Evolutionary conservation across 257 asterid genomes (phyloP), one percentile per base, ranked within the genome.

Genomic region (Prunella vulgaris): DNA sequence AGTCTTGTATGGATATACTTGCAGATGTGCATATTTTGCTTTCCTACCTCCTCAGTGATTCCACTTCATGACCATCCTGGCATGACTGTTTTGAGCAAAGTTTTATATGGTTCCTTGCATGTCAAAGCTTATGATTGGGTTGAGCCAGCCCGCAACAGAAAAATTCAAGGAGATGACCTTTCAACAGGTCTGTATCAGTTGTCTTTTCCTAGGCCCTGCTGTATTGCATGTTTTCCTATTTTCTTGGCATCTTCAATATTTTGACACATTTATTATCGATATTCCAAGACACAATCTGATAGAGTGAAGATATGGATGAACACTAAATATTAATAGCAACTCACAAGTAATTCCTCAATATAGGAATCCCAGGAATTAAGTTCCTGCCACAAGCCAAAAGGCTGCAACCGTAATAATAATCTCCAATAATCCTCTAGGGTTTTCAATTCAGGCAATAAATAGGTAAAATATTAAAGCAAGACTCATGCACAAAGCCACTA

Each of bases 31-130:
- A 82, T 93, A 71, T 93, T 93, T 76, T 85, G 94, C 78, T 87
- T 93, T 78, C 99, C 99, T 38, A 86, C 99, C 32, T 93, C 99
- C 44, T 79, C 96, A 20, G 94, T 89, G 68, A 93, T 93, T 86
- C 99, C 97, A 57, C 93, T 93, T 70, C 99, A 93, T 77, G 92
- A 88, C 62, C 97, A 93, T 85, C 97, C 96, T 27, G 96, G 88
- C 78, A 93, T 93, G 97, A 88, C 95, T 18, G 99, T 93, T 38
- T 77, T 90, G 68, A 93, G 99, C 89, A 93, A 93, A 86, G 87
- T 93, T 62, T 80, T 93, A 44, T 88, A 88, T 80, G 99, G 99
- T 76, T 93, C 99, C 70, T 84, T 90, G 85, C 97, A 90, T 76
- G 95, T 90, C 46, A 90, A 90, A 85, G 90, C 84, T 74, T 93